Percentiles rank a stretch among this genome's conserved stretches.
phyloP scores from a whole-genome alignment of 1,139 yeast genomes.

The Trichomonascaceae sp. region DNA sequence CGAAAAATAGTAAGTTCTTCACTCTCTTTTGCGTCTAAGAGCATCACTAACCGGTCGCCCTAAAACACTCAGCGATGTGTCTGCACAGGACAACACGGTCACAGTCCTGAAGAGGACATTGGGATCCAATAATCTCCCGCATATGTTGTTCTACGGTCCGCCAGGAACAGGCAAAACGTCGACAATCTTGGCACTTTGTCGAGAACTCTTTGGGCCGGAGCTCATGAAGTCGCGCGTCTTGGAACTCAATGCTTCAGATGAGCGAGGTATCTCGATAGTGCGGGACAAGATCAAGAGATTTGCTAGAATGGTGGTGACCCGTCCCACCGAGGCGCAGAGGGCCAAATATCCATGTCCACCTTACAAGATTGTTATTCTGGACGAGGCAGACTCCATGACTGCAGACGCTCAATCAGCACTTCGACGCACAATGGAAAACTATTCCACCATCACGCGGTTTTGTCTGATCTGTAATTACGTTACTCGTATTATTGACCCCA shows the following conservation, averaged over 20 bases:
- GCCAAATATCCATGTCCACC: slow-evolving; percentile 61
- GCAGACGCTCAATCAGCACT: slow-evolving; percentile 92
- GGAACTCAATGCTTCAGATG: slow-evolving; percentile 93
- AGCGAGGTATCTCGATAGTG: slow-evolving; percentile 85
- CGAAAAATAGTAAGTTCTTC: slow-evolving; percentile 44
- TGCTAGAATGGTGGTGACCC: slow-evolving; percentile 78
- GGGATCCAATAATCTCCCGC: slow-evolving; percentile 75
- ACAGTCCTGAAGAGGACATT: slow-evolving; percentile 71
- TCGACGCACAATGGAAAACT: slow-evolving; percentile 93
- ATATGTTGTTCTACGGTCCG: slow-evolving; percentile 92
- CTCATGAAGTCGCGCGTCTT: slow-evolving; percentile 66
- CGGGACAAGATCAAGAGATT: slow-evolving; percentile 86
- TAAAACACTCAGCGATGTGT: slow-evolving; percentile 63
- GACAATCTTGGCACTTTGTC: slow-evolving; percentile 77
- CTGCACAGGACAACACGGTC: slow-evolving; percentile 88
- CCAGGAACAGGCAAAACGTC: slow-evolving; percentile 98
- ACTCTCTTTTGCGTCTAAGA: background rate
- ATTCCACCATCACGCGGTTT: slow-evolving; percentile 81
- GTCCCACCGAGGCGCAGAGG: slow-evolving; percentile 55
- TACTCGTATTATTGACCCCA: slow-evolving; percentile 89
- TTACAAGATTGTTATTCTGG: slow-evolving; percentile 16
- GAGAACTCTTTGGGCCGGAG: slow-evolving; percentile 55
- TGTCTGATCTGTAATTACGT: slow-evolving; percentile 92
- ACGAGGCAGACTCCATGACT: slow-evolving; percentile 99
- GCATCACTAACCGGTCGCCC: slow-evolving; percentile 43